These are phyloP conservation scores for Alternaria solani DNA, from an alignment of 2,329 filamentous ascomycete species.

Conservation along the genomic window DNA sequence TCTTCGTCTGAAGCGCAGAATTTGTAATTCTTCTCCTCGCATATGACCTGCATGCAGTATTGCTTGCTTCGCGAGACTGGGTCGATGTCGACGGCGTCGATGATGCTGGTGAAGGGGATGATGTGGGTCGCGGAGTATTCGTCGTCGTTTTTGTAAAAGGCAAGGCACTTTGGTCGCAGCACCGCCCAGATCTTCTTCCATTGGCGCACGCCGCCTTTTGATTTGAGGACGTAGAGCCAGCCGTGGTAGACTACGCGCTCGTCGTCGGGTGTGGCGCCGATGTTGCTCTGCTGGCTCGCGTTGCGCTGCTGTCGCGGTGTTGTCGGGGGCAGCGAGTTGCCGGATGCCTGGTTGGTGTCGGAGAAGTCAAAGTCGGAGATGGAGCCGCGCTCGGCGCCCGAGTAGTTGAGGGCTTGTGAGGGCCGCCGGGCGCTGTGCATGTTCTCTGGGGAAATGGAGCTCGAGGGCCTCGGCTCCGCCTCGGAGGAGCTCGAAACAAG, in stretches of 20 bases:
- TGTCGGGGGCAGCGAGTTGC: conserved; percentile 51
- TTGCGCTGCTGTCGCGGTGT: conserved; percentile 56
- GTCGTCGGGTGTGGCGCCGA: conserved; percentile 63
- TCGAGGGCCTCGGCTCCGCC: conserved; percentile 47
- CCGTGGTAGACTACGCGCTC: conserved; percentile 95
- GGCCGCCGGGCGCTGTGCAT: conserved; percentile 59
- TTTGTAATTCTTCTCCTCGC: conserved; percentile 75
- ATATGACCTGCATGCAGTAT: conserved; percentile 91
- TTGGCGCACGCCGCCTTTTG: conserved; percentile 82
- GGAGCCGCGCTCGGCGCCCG: conserved; percentile 73
- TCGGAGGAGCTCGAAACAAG: conserved; percentile 58
- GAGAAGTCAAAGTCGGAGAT: conserved; percentile 92
- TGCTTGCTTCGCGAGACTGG: conserved; percentile 83
- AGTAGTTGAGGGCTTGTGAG: conserved; percentile 70
- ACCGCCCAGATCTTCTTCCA: conserved; percentile 98
- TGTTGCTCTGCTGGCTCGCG: conserved; percentile 68
- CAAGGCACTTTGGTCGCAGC: conserved; percentile 81
- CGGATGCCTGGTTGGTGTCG: conserved; percentile 68
- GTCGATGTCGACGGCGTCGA: conserved; percentile 93
- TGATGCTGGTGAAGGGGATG: conserved; percentile 77
- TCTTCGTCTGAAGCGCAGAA: conserved; percentile 77
- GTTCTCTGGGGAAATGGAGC: conserved; percentile 36
- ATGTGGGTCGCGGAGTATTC: conserved; percentile 90
- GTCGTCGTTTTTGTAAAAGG: conserved; percentile 89
- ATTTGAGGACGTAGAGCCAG: conserved; percentile 84